Base-by-base conservation (phyloP, 2,329 filamentous ascomycete species). In the Colletotrichum sansevieriae region DNA sequence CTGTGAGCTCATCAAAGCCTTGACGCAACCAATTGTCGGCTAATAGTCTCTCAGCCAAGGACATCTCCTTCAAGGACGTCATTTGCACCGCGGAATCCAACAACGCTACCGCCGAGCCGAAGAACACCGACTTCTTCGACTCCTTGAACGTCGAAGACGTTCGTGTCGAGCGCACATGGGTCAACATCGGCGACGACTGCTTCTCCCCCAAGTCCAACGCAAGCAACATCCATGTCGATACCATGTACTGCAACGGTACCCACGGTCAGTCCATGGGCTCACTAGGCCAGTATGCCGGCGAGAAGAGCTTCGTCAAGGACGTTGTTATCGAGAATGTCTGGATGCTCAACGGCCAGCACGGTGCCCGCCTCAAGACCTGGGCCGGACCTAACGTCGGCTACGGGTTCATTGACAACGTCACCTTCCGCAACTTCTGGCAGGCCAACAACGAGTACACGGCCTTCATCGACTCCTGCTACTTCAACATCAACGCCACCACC, bases 131-230 rank as follows among this genome's bases (percentile, higher is more conserved):
- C 74, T 72, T 72, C 49, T 72, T 72, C 56, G 70, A 72, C 46
- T 72, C 70, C 5, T 49, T 72, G 8, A 72, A 72, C 54, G 69
- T 72, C 49, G 68, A 72, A 33, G 61, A 72, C 35, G 68, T 72
- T n/a, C 51, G 43, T 10, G 68, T 72, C 33, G 62, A 72, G 61
- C 61, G 70, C 7, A 65, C 59, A 11, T 72, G 70, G 70, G 70
- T 92, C 67, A 83, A 88, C 75, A 91, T 91, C 71, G 88, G 89
- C 43, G 90, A 92, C 70, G 83, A 91, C 74, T 90, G 88, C 70
- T 85, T 90, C 46, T 87, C 85, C 1, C 88, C 90, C 81, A 90
- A 90, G 77, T 88, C 87, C 11, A 90, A 90, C 77, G 84, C 81
- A 71, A 88, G 86, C 44, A 80, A 88, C 71, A 85, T 90, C 18